Evolutionary conservation across 805 yeast genomes (phyloP).

Genomic region (Metschnikowia chrysomelidarum): DNA sequence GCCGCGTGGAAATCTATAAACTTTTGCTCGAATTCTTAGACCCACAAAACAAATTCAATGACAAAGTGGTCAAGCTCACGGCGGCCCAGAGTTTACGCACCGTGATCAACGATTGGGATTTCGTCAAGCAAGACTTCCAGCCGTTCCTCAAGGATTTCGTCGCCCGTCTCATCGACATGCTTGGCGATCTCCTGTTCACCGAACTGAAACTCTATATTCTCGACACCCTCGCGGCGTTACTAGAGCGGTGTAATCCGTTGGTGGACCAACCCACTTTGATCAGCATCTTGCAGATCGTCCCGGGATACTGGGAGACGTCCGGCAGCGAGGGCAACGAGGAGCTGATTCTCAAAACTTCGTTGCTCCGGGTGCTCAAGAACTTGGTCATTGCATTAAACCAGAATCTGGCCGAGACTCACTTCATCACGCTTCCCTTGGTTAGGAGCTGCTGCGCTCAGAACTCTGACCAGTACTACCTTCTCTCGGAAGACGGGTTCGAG

Average conservation of each 20-base stretch:
- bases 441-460: constrained; percentile 56
- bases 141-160: constrained; percentile 61
- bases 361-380: constrained; percentile 54
- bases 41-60: constrained; percentile 48
- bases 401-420: constrained; percentile 47
- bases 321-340: constrained; percentile 36
- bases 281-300: constrained; percentile 55
- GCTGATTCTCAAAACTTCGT: constrained; percentile 38
- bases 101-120: constrained; percentile 84
- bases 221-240: constrained; percentile 61
- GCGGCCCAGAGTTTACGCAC: constrained; percentile 67
- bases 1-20: constrained; percentile 57
- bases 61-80: constrained; percentile 77
- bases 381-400: constrained; percentile 55
- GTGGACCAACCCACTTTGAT: constrained; percentile 50
- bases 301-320: constrained; percentile 71
- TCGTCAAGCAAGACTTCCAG: constrained; percentile 62
- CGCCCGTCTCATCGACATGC: constrained; percentile 45
- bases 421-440: constrained; percentile 64
- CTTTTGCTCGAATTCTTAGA: constrained; percentile 53
- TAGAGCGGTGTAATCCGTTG: constrained; percentile 64
- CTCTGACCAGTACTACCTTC: constrained; percentile 44
- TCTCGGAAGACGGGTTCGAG: constrained; percentile 85
- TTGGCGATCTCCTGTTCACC: constrained; percentile 52
- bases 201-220: constrained; percentile 78